Conservation (phyloP, 202 grass and related monocot species). For the Zizania palustris region DNA sequence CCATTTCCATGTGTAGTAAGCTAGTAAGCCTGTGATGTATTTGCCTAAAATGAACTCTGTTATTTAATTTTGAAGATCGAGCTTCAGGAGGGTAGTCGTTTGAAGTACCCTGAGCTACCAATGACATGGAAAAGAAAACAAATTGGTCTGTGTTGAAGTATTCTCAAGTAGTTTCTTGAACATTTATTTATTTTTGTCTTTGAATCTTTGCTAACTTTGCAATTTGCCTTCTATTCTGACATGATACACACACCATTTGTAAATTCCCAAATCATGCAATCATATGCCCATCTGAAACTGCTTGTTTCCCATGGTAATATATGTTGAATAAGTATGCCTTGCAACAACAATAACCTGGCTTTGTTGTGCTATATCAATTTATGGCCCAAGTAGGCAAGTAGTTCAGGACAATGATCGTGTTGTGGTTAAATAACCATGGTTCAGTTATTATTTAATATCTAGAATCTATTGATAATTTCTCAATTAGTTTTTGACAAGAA, state of each 20-base stretch:
- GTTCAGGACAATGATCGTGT: conserved; percentile 1
- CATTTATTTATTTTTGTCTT: too few species aligned
- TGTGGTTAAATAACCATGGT: not conserved
- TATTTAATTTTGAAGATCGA: not conserved
- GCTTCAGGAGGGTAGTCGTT: not conserved
- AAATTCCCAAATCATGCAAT: not conserved
- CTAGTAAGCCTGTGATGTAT: not conserved
- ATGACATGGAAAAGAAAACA: not conserved
- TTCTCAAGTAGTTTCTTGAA: too few species aligned
- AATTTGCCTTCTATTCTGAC: not conserved
- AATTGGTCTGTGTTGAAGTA: not conserved
- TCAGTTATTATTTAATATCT: conserved; percentile 19
- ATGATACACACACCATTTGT: conserved; percentile 8
- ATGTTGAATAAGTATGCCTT: conserved; percentile 13
- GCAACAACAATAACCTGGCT: not conserved
- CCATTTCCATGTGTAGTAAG: not conserved
- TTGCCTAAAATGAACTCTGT: not conserved
- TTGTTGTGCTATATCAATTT: not conserved
- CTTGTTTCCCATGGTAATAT: conserved; percentile 10
- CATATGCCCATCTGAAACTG: conserved; percentile 7
- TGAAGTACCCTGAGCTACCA: not conserved
- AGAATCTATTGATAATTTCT: conserved; percentile 14
- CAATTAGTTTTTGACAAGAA: conserved; percentile 1
- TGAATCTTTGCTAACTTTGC: too few species aligned
- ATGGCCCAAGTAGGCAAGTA: not conserved